A percentile compares a stretch with the other conserved stretches of the same genome.
Evolutionary conservation across 2,329 filamentous ascomycete genomes (phyloP).

Genomic region (Penicillium hordei): DNA sequence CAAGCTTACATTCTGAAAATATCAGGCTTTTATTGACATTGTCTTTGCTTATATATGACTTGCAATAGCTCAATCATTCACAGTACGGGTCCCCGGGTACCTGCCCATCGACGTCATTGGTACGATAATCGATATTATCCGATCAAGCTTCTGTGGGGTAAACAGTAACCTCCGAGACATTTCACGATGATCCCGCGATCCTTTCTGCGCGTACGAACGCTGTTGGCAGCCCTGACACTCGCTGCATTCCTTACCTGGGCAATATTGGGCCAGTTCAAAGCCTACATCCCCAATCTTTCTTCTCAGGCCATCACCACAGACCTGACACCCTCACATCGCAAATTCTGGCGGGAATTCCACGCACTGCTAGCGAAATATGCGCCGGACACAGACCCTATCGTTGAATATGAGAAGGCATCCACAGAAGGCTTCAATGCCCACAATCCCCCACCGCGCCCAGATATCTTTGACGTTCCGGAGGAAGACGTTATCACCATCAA

Average conservation of each 20-base stretch:
- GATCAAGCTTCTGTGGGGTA: conserved; percentile 1
- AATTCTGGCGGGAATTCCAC: conserved; percentile 39
- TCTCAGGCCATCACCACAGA: background rate
- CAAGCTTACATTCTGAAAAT: background rate
- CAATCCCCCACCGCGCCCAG: conserved; percentile 30
- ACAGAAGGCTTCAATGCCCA: conserved; percentile 31
- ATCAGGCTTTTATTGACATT: background rate
- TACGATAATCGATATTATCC: background rate
- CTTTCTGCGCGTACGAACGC: conserved; percentile 15
- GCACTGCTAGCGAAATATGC: conserved; percentile 32
- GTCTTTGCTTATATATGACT: background rate
- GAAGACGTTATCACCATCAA: conserved; percentile 35
- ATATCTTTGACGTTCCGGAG: conserved; percentile 31
- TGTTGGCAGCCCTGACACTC: conserved; percentile 9
- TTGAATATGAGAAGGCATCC: conserved; percentile 27
- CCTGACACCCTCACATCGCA: conserved; percentile 13
- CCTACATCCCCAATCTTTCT: background rate
- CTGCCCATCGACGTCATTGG: background rate
- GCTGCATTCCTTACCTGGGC: conserved; percentile 10
- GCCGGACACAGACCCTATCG: conserved; percentile 32
- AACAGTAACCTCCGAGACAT: background rate
- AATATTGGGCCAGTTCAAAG: background rate
- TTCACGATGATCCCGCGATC: conserved; percentile 6
- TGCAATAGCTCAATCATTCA: background rate
- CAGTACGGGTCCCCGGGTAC: background rate